Evolutionary conservation across 164 flowering plant species (phyloP), one percentile per base, ranked within the genome.

Genomic region (Vitis labrusca): DNA sequence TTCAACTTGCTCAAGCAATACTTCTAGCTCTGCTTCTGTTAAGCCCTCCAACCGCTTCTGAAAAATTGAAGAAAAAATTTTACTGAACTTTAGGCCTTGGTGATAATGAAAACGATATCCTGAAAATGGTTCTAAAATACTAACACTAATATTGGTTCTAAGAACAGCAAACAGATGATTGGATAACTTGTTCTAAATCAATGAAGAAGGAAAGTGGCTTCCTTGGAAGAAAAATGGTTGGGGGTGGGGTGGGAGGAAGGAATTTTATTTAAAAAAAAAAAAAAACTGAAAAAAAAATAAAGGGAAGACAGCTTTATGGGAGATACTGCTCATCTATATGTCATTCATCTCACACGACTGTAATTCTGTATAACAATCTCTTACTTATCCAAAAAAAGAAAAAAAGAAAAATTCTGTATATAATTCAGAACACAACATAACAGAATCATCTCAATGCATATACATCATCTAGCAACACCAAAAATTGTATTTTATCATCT

Each of bases 1-100:
- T 76, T 91, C 98, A 23, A 93, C 95, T 77, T 90, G 93, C 77
- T 87, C 90, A 30, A 93, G 85, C 89, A 93, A 82, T 44, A 72
- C 97, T 80, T 77, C 82, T 6, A 93, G 73, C 76, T 93, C 98
- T 57, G 92, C 95, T 73, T 93, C 98, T 16, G 92, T 87, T 73
- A 93, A 78, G 65, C 95, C 85, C 67, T 93, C 98, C 67, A 93
- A 66, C 56, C 98, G 86, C 73, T 93, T 93, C 97, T 93, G 91
- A 73, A 76, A 68, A 74, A 63, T 13, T 47, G 54, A 5, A 50
- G 55, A 13, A 48, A 57, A 1, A 14, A 23, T 0, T 27, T 50
- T 37, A 37, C 44, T 37, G 9, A 57, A 17, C 9, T 57, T 63
- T 19, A 49, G 63, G 23, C 23, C 16, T 50, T 1, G 10, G 49